Percentiles rank a stretch among this genome's conserved stretches.
phyloP scores from a whole-genome alignment of 768 basidiomycete species.

The Mycena indigotica region DNA sequence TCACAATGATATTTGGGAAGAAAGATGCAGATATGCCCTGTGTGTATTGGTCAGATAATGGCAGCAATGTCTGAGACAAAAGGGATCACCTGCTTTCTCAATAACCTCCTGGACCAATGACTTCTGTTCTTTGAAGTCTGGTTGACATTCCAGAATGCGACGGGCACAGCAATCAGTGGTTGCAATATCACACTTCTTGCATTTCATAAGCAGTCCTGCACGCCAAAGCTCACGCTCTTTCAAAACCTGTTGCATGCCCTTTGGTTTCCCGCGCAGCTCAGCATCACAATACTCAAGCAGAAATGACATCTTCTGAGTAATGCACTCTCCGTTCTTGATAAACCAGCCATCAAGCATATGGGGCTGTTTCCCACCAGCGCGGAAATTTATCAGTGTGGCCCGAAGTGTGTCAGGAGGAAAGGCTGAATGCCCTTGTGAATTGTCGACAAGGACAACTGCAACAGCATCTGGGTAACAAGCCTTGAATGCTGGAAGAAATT shows the following conservation, averaged over 20 bases:
- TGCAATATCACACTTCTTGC: slow-evolving; percentile 5
- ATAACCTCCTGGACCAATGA: slow-evolving; percentile 10
- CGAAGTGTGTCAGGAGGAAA: slow-evolving; percentile 26
- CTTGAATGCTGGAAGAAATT: slow-evolving; percentile 17
- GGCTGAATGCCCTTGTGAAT: slow-evolving; percentile 30
- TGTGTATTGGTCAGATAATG: neutral
- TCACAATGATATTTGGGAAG: slow-evolving; percentile 3
- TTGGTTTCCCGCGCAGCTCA: slow-evolving; percentile 24
- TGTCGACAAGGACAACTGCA: slow-evolving; percentile 27
- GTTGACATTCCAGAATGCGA: slow-evolving; percentile 17
- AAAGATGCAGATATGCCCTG: slow-evolving; percentile 11
- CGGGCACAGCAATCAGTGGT: slow-evolving; percentile 28
- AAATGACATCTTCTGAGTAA: slow-evolving; percentile 28
- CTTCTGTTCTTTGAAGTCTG: slow-evolving; percentile 8
- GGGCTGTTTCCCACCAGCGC: slow-evolving; percentile 29
- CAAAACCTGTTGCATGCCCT: slow-evolving; percentile 33
- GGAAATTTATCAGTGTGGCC: slow-evolving; percentile 25
- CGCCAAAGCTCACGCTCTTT: slow-evolving; percentile 26
- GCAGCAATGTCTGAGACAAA: neutral
- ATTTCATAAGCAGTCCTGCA: slow-evolving; percentile 13
- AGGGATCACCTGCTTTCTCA: slow-evolving; percentile 2
- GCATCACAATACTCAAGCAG: slow-evolving; percentile 17
- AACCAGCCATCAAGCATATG: slow-evolving; percentile 27
- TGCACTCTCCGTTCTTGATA: slow-evolving; percentile 10
- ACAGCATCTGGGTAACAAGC: slow-evolving; percentile 13